A percentile compares a stretch with the other conserved stretches of the same genome.
These are phyloP conservation scores for Fraxinus velutina DNA, from an alignment of 305 asterid species.

Conservation along the genomic window DNA sequence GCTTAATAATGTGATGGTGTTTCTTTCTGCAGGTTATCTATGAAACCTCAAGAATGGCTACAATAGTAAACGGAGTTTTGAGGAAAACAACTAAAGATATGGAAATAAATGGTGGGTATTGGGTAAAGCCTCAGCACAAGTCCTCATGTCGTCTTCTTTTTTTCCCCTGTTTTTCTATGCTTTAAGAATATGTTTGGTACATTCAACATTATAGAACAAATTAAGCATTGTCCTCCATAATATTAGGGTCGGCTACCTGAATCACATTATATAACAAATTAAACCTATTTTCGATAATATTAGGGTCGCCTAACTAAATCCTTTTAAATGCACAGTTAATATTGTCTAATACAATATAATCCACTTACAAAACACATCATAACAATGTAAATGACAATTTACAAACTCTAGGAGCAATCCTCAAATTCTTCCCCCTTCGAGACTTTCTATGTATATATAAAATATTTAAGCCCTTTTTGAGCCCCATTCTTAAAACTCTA, in stretches of 20 bases:
- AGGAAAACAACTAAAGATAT: constrained; percentile 82
- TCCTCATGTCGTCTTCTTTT: constrained; percentile 12
- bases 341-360: background rate
- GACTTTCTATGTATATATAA: constrained; percentile 23
- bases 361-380: background rate
- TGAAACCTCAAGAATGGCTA: constrained; percentile 88
- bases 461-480: background rate
- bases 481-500: background rate
- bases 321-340: background rate
- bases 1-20: constrained; percentile 23
- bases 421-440: constrained; percentile 25
- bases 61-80: constrained; percentile 83
- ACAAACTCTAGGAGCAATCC: constrained; percentile 16
- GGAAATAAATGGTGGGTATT: constrained; percentile 65
- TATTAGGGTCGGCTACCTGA: background rate
- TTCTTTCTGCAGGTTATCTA: constrained; percentile 68
- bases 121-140: background rate
- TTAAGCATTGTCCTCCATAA: background rate
- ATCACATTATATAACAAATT: background rate
- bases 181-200: background rate
- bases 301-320: background rate
- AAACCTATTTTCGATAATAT: background rate
- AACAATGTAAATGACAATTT: constrained; percentile 10
- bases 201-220: background rate
- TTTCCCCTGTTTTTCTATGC: constrained; percentile 21